Evolutionary conservation across 2,329 filamentous ascomycete species (phyloP).

Genomic region (Exutisphaerella laricina): DNA sequence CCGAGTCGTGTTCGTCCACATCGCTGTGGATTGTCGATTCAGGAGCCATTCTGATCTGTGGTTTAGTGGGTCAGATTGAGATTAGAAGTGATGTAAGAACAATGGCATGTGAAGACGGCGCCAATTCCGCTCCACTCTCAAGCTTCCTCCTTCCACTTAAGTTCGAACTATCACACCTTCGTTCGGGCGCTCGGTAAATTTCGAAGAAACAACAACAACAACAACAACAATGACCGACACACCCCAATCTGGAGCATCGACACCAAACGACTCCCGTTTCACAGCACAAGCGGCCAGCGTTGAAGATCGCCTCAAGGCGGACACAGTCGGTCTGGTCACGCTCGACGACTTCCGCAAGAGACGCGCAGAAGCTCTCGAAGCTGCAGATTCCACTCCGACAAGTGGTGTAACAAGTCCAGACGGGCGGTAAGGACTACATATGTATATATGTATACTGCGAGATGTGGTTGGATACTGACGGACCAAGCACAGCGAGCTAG

Average conservation of each 20-base stretch:
- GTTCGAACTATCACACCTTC: too few species aligned
- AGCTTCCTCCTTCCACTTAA: too few species aligned
- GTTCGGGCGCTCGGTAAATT: too few species aligned
- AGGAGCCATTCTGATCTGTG: conserved; percentile 6
- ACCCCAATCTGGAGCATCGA: conserved; percentile 19
- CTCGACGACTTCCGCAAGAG: conserved; percentile 94
- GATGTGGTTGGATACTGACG: conserved; percentile 40
- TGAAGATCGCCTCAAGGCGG: conserved; percentile 74
- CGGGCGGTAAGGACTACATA: conserved; percentile 54
- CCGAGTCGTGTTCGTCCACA: conserved; percentile 19
- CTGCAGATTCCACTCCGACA: conserved; percentile 54
- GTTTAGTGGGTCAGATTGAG: conserved; percentile 2
- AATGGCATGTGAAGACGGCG: conserved; percentile 7
- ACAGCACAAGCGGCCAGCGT: conserved; percentile 69
- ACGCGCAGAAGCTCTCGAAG: conserved; percentile 87
- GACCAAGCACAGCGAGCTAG: conserved; percentile 51
- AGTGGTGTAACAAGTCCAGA: conserved; percentile 51
- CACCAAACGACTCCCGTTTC: conserved; percentile 51
- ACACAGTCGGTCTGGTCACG: conserved; percentile 85
- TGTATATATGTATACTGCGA: too few species aligned
- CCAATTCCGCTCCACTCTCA: background rate
- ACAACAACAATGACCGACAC: conserved; percentile 16
- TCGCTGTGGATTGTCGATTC: conserved; percentile 5
- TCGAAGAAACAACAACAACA: too few species aligned
- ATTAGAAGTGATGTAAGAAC: conserved; percentile 8